These are phyloP conservation scores for Prunus padus DNA, from an alignment of 306 rosid species.

Conservation along the genomic window DNA sequence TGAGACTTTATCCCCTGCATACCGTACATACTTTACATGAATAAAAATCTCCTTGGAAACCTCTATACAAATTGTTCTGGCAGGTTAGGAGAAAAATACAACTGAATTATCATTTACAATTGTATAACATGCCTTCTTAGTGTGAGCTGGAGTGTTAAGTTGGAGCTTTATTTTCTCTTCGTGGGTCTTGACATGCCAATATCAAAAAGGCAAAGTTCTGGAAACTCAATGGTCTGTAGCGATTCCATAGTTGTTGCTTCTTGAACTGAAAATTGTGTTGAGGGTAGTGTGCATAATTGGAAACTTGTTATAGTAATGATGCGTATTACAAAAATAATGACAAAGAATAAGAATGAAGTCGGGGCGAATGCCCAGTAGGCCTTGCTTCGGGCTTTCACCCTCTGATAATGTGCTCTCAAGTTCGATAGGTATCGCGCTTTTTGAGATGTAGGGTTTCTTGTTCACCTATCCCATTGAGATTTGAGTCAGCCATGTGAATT, in stretches of 20 bases:
- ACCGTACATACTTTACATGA: background rate
- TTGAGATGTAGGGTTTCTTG: too few species aligned
- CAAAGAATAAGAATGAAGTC: background rate
- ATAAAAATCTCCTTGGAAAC: background rate
- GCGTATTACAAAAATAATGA: background rate
- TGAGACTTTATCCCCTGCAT: background rate
- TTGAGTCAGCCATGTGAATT: too few species aligned
- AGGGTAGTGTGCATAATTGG: background rate
- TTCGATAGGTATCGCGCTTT: too few species aligned
- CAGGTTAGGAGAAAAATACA: background rate
- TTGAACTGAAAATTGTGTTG: background rate
- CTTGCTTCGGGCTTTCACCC: too few species aligned
- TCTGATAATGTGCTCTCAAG: too few species aligned
- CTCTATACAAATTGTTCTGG: background rate
- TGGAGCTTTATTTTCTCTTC: background rate
- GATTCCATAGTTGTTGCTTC: background rate
- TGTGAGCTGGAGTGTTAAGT: background rate
- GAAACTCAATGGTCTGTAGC: background rate
- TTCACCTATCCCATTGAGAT: too few species aligned
- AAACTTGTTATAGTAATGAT: background rate
- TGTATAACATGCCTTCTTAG: background rate
- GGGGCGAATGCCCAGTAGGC: too few species aligned
- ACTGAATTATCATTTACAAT: background rate
- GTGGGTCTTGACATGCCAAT: background rate
- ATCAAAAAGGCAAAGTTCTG: background rate